Conservation (phyloP, 768 basidiomycete species). For the Tulasnella sp. region DNA sequence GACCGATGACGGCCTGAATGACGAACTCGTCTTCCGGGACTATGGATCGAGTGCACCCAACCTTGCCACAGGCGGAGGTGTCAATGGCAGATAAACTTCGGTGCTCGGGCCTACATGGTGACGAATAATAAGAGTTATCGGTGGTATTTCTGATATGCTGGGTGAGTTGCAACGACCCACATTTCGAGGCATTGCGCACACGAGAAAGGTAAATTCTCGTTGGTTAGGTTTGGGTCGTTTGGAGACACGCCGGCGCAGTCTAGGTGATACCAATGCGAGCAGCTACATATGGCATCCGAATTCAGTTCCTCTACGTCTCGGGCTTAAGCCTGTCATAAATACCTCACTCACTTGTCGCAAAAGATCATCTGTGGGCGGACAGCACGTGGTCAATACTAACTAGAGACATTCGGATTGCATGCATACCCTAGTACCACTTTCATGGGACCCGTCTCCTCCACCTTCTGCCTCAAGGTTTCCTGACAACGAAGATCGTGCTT, state of each 20-base stretch:
- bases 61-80: not conserved
- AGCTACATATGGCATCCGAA: not conserved
- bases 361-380: too few species aligned
- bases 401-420: too few species aligned
- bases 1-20: not conserved
- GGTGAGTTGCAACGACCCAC: not conserved
- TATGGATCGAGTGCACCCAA: not conserved
- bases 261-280: conserved; percentile 1
- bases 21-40: not conserved
- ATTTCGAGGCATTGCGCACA: not conserved
- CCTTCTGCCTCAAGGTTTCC: too few species aligned
- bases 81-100: not conserved
- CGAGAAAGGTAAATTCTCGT: not conserved
- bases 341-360: too few species aligned
- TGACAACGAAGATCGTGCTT: too few species aligned
- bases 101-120: not conserved
- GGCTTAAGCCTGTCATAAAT: too few species aligned
- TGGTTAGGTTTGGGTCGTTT: not conserved
- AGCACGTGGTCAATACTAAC: too few species aligned
- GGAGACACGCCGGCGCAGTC: not conserved
- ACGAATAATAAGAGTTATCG: not conserved
- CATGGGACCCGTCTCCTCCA: too few species aligned
- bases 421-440: too few species aligned
- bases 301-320: too few species aligned
- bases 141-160: not conserved